phyloP scores from a whole-genome alignment of 805 yeast species.

The Kluyveromyces aestuarii region DNA sequence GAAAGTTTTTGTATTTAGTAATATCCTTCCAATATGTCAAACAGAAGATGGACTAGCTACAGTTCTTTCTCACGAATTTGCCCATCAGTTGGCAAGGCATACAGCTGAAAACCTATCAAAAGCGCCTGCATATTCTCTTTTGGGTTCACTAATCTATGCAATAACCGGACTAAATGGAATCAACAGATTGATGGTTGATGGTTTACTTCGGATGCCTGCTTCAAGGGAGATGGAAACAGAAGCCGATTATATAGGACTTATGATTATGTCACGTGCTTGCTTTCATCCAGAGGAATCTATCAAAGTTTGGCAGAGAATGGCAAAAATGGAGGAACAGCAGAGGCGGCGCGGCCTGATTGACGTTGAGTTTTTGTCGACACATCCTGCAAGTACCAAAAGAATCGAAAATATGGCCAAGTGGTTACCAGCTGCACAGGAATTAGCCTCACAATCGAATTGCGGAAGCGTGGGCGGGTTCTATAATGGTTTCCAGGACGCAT shows the following conservation, averaged over 20 bases:
- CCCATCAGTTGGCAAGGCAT: constrained; percentile 91
- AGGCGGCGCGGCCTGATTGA: constrained; percentile 15
- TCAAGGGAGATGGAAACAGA: constrained; percentile 92
- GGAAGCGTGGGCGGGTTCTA: constrained; percentile 11
- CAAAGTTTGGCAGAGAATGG: constrained; percentile 78
- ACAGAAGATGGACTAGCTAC: constrained; percentile 94
- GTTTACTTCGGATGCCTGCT: constrained; percentile 68
- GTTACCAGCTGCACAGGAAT: constrained; percentile 42
- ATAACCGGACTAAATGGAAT: constrained; percentile 51
- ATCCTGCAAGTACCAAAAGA: constrained; percentile 76
- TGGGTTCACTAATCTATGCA: constrained; percentile 46
- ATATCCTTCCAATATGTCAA: constrained; percentile 66
- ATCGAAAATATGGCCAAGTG: constrained; percentile 58
- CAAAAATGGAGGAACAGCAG: constrained; percentile 35
- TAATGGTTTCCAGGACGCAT: constrained; percentile 12
- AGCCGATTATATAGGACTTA: constrained; percentile 90
- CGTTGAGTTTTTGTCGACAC: constrained; percentile 73
- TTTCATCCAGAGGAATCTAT: constrained; percentile 70
- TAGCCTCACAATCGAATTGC: constrained; percentile 27
- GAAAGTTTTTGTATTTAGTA: constrained; percentile 80
- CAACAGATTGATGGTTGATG: constrained; percentile 43
- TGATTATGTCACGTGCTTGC: constrained; percentile 87
- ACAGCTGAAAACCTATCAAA: constrained; percentile 73
- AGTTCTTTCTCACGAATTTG: constrained; percentile 84
- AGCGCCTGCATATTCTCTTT: constrained; percentile 57